Evolutionary conservation across 2,329 filamentous ascomycete species (phyloP).

Genomic region (Verticillium longisporum): DNA sequence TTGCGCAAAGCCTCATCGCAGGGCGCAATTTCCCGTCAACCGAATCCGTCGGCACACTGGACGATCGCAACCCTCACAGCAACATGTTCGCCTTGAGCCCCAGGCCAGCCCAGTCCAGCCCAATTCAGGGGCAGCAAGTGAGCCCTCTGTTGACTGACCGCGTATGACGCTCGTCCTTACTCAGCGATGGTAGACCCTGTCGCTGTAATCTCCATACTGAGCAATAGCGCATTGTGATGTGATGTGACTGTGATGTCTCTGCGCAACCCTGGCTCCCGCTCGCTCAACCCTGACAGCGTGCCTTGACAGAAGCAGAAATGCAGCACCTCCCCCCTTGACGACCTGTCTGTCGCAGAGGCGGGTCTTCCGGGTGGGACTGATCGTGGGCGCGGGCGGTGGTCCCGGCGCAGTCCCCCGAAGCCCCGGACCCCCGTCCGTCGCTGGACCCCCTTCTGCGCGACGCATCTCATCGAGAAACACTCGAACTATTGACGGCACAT

Average conservation of each 20-base stretch:
- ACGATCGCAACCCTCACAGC: background rate
- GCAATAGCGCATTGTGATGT: constrained; percentile 9
- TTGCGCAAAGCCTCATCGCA: background rate
- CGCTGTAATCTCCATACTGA: constrained; percentile 5
- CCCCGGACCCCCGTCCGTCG: background rate
- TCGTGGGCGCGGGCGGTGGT: background rate
- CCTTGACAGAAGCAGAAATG: background rate
- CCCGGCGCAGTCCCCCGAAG: background rate
- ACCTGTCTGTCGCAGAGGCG: background rate
- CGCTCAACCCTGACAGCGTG: background rate
- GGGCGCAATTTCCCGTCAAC: background rate
- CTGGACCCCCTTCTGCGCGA: background rate
- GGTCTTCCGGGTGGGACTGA: background rate
- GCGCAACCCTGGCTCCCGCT: background rate
- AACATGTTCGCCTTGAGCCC: background rate
- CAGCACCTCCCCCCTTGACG: background rate
- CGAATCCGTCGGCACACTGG: background rate
- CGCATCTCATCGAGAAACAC: background rate
- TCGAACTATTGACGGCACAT: constrained; percentile 1
- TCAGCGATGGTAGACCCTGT: background rate
- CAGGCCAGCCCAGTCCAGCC: background rate
- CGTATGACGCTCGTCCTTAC: background rate
- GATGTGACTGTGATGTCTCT: constrained; percentile 7
- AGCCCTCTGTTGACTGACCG: background rate
- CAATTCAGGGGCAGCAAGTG: background rate